Base-by-base conservation (phyloP, 768 basidiomycete species). In the Boletus patriciae region DNA sequence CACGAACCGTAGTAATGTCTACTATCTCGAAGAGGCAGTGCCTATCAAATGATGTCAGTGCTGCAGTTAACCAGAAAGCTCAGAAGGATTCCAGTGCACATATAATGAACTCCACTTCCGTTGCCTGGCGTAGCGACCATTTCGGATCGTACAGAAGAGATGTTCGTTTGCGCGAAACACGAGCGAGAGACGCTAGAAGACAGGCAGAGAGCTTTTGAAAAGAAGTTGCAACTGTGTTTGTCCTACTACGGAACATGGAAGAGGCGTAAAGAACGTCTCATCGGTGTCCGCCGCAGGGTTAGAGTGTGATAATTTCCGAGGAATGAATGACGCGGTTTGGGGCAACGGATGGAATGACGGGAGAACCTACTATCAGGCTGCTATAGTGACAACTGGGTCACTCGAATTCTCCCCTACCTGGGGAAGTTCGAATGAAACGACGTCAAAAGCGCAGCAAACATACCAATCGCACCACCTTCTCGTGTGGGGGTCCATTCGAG, bases 251-350 rank as follows among this genome's bases (percentile, higher is more conserved):
- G 48, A 52, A 52, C 34, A 19, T 36, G 42, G 31, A 51, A 56
- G 31, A 51, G 52, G 53, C 36, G 54, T 36, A 44, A 58, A 53
- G 52, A 45, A 41, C 55, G 52, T 67, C 52, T 46, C 52, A 59
- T 58, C 46, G 33, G 43, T 51, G 54, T 52, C 59, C 40, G 18
- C 41, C 49, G 44, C 52, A 65, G 45, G 33, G 46, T 41, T 23
- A 52, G 55, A 56, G 54, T 42, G 38, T 18, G 3, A 57, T 69
- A 65, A 70, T 69, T 60, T 70, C 67, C 67, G 67, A 56, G 16
- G 63, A 66, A 69, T 66, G 68, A 69, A 68, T 47, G 19, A 27
- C 50, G 42, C 18, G 27, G 46, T 25, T 38, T 59, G 51, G 45
- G 56, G 48, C 13, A 33, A 55, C 43, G 45, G 55, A 54, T 59